Conservation (phyloP, 2,329 filamentous ascomycete genomes). For the Xylaria polymorpha region DNA sequence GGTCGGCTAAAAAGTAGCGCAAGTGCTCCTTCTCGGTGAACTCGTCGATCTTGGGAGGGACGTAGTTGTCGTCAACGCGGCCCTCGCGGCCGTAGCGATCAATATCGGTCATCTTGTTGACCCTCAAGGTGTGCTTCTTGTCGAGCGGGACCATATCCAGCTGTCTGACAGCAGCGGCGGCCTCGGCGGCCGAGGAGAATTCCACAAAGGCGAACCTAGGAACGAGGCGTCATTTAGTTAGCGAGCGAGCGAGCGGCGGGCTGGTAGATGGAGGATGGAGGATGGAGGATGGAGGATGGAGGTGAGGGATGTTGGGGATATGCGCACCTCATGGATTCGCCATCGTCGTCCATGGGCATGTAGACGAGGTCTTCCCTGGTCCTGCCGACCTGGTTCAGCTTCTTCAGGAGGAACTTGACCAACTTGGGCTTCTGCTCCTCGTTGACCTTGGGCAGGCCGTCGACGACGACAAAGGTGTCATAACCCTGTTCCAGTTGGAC, state of each 20-base stretch:
- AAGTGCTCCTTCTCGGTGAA: conserved; percentile 95
- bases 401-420: conserved; percentile 94
- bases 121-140: conserved; percentile 93
- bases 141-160: conserved; percentile 90
- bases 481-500: conserved; percentile 95
- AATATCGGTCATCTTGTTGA: conserved; percentile 99
- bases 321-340: conserved; percentile 82
- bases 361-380: conserved; percentile 87
- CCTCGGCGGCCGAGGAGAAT: conserved; percentile 90
- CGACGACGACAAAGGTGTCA: conserved; percentile 95
- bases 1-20: conserved; percentile 90
- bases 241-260: background rate
- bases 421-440: conserved; percentile 94
- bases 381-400: conserved; percentile 86
- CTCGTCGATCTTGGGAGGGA: conserved; percentile 80
- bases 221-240: background rate
- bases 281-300: conserved; percentile 47
- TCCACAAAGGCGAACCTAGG: conserved; percentile 94
- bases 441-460: conserved; percentile 89
- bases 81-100: conserved; percentile 96
- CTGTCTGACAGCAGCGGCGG: conserved; percentile 86
- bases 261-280: background rate
- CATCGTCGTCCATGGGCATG: conserved; percentile 92
- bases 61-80: conserved; percentile 90
- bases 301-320: background rate